Conservation (phyloP, 257 asterid species). For the Forsythia suspensa region DNA sequence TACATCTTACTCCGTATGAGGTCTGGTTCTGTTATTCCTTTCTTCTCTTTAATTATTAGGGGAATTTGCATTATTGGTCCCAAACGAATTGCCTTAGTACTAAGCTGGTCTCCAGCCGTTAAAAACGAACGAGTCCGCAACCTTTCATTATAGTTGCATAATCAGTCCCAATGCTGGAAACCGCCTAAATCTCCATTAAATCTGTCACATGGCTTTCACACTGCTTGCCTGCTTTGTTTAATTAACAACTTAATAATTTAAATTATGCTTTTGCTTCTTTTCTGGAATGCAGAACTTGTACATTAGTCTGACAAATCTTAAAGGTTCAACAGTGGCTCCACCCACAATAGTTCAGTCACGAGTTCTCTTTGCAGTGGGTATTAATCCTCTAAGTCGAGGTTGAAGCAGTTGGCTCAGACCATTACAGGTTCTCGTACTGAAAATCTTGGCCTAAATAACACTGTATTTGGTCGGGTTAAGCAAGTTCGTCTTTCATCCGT, state of each 20-base stretch:
- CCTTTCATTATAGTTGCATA: not conserved
- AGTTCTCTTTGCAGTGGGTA: conserved; percentile 79
- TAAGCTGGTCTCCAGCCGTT: not conserved
- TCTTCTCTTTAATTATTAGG: not conserved
- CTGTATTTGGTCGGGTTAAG: conserved; percentile 89
- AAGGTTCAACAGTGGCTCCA: conserved; percentile 73
- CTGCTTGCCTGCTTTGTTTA: not conserved
- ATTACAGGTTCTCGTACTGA: conserved; percentile 65
- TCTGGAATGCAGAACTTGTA: conserved; percentile 71
- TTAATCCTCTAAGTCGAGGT: conserved; percentile 59
- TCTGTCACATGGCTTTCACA: not conserved
- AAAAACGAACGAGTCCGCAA: not conserved
- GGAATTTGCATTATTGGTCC: not conserved
- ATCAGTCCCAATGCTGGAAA: not conserved
- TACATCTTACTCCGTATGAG: conserved; percentile 77
- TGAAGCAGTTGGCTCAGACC: conserved; percentile 88
- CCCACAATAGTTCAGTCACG: conserved; percentile 75
- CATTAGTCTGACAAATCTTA: conserved; percentile 63
- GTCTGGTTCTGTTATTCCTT: conserved; percentile 36
- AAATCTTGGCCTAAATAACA: conserved; percentile 92
- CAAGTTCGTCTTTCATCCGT: conserved; percentile 87
- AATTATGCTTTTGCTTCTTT: conserved; percentile 5
- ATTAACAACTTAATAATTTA: too few relatives aligned
- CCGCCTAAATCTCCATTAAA: not conserved
- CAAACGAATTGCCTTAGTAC: not conserved